Conservation (phyloP, 768 basidiomycete species). For the Chalciporus chontae region DNA sequence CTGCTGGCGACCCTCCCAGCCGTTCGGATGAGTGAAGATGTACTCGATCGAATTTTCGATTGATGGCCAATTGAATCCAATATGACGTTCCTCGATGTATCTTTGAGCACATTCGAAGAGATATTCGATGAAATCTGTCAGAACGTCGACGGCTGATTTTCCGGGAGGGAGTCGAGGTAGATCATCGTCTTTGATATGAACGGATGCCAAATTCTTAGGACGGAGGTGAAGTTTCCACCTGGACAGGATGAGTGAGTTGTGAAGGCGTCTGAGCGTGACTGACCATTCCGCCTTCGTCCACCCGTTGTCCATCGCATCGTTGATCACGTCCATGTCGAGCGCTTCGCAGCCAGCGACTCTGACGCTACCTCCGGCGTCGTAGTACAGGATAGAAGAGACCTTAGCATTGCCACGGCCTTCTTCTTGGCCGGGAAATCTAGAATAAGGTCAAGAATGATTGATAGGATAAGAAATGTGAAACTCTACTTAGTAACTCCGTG, state of each 20-base stretch:
- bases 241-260: not conserved
- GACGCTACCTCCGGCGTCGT: conserved; percentile 36
- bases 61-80: conserved; percentile 8
- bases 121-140: conserved; percentile 21
- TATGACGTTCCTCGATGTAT: conserved; percentile 16
- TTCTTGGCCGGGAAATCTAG: conserved; percentile 38
- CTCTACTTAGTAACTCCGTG: conserved; percentile 17
- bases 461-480: too few relatives aligned
- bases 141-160: conserved; percentile 9
- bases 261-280: not conserved
- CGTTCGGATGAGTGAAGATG: conserved; percentile 27
- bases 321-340: conserved; percentile 31
- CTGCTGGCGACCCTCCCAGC: conserved; percentile 27
- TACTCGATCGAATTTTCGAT: conserved; percentile 14
- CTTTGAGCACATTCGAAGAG: conserved; percentile 9
- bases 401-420: conserved; percentile 37
- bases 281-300: conserved; percentile 46
- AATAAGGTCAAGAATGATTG: not conserved
- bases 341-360: conserved; percentile 42
- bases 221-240: conserved; percentile 39
- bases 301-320: conserved; percentile 34
- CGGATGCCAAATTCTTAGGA: conserved; percentile 26
- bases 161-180: conserved; percentile 32
- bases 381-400: conserved; percentile 45
- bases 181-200: conserved; percentile 25